Base-by-base conservation (phyloP, 2,329 filamentous ascomycete species). In the Gyromitra esculenta region DNA sequence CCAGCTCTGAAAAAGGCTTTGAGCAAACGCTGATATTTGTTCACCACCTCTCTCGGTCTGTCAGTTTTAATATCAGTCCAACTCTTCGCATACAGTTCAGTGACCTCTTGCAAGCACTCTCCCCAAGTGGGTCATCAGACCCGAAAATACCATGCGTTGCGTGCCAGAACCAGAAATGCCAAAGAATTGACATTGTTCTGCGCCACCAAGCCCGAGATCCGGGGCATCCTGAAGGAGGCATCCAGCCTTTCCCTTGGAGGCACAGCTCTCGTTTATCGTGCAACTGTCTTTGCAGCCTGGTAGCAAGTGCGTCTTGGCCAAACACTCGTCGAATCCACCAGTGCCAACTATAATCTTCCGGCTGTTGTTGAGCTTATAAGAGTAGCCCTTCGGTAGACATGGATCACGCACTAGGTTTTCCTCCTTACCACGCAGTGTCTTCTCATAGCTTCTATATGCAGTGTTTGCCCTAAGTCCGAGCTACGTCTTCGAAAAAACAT, bases 401-500 rank as follows among this genome's bases (percentile, higher is more conserved):
- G 59, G 68, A 48, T 71, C 68, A 9, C 64, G 43, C 1, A 48
- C 15, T 18, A 56, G 13, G 4, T 2, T 13, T 5, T 18, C 37
- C 9, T 63, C 48, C 1, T 15, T 63, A 7, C 25, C 48, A 1
- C 37, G 45, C 11, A 71, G 35, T 7, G 7, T 9, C 8, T 50
- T 59, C 45, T 71, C 43, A 31, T 75, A 67, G 37, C 43, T 48
- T 25, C 62, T 69, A 59, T 56, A 71, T 25, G 54, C 48, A 1
- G 65, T 37, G 13, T 75, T 59, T 6, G 25, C 65, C 0, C 73
- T 67, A 2, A 75, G 57, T 1, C 39, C 39, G 6, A 52, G 18
- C 70, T 63, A 73, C 2, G 56, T 37, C 31, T 54, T 63, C 1
- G 59, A 35, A 13, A 57, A 75, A 2, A 75, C 57, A 1, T 8